These are phyloP conservation scores for Ustilago bromivora DNA, from an alignment of 1,284 basidiomycete genomes.

Conservation along the genomic window DNA sequence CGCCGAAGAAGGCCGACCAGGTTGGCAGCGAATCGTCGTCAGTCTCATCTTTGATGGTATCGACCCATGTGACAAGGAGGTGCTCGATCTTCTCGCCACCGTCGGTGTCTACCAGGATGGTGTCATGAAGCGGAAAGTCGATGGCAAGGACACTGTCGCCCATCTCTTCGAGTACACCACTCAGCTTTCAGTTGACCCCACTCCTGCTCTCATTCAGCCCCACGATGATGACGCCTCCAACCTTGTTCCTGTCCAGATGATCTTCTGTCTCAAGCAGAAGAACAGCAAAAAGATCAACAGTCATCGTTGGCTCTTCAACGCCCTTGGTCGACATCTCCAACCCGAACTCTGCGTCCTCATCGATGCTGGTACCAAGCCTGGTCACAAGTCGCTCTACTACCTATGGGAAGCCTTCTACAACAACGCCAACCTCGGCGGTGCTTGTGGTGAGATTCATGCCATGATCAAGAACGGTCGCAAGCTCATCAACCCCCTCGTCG, in stretches of 20 bases:
- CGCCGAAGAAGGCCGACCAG: constrained; percentile 80
- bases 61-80: constrained; percentile 89
- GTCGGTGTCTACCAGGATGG: constrained; percentile 75
- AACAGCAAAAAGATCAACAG: constrained; percentile 79
- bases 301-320: constrained; percentile 95
- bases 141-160: constrained; percentile 89
- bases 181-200: constrained; percentile 80
- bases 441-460: constrained; percentile 69
- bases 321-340: constrained; percentile 80
- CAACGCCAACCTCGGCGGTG: constrained; percentile 67
- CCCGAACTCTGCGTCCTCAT: constrained; percentile 68
- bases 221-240: constrained; percentile 84
- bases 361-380: constrained; percentile 69
- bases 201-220: constrained; percentile 89
- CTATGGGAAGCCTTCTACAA: constrained; percentile 70
- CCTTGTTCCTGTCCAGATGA: constrained; percentile 92
- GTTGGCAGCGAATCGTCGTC: constrained; percentile 93
- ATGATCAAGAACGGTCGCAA: constrained; percentile 67
- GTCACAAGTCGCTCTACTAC: constrained; percentile 66
- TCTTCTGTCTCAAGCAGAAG: constrained; percentile 93
- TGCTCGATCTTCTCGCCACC: constrained; percentile 70
- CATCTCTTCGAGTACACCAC: constrained; percentile 80
- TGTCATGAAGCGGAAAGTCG: constrained; percentile 90
- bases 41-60: constrained; percentile 87
- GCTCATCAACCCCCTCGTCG: constrained; percentile 71